These are phyloP conservation scores for Yamagishiella unicocca DNA, from an alignment of 139 green algal species.

Conservation along the genomic window DNA sequence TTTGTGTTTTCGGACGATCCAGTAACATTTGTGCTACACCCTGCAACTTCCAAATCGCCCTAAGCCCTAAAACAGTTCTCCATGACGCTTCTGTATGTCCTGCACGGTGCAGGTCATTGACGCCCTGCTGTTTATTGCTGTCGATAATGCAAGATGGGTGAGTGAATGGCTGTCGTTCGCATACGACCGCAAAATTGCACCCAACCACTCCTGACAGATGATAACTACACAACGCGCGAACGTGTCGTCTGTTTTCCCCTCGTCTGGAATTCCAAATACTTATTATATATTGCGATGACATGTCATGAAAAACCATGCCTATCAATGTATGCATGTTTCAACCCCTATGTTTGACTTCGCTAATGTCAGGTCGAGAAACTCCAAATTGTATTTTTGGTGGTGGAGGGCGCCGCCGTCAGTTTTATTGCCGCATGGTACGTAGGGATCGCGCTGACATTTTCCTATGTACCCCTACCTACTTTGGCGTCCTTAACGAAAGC, in stretches of 20 bases:
- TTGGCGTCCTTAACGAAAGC: background rate
- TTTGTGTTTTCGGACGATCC: background rate
- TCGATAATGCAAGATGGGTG: slow-evolving; percentile 1
- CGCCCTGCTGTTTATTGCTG: background rate
- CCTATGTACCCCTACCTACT: no score
- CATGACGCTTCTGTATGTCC: background rate
- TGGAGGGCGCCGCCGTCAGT: slow-evolving; percentile 6
- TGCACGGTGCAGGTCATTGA: slow-evolving; percentile 13
- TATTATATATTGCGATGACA: background rate
- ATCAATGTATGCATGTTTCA: background rate
- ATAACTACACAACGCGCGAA: background rate
- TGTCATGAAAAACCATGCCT: background rate
- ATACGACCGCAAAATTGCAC: background rate
- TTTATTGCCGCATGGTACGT: slow-evolving; percentile 4
- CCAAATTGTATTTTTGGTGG: background rate
- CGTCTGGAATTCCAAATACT: background rate
- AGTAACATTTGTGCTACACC: background rate
- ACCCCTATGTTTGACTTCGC: background rate
- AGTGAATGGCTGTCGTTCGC: background rate
- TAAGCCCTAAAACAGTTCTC: no score
- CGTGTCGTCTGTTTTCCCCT: background rate
- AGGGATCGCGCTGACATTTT: no score
- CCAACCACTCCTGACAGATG: background rate
- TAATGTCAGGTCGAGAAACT: background rate
- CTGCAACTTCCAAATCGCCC: no score